Percentiles rank a stretch among this genome's conserved stretches.
These are phyloP conservation scores for Dendryphion nanum DNA, from an alignment of 2,329 filamentous ascomycete species.

Conservation along the genomic window DNA sequence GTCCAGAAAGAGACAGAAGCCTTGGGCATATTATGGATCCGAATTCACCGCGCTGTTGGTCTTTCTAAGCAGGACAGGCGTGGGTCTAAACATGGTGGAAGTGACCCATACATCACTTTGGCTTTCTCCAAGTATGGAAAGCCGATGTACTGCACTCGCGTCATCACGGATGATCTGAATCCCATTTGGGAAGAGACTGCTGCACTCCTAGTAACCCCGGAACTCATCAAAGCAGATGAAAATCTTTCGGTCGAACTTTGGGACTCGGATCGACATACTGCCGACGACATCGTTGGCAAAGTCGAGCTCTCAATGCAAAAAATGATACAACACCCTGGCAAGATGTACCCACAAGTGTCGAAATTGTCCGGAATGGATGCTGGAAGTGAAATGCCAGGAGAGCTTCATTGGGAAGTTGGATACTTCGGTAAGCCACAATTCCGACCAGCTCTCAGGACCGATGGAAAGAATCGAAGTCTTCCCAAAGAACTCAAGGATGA, in stretches of 20 bases:
- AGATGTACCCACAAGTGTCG: constrained; percentile 87
- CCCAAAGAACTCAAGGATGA: constrained; percentile 72
- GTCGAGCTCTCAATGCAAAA: constrained; percentile 92
- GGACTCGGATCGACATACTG: constrained; percentile 90
- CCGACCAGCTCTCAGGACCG: constrained; percentile 77
- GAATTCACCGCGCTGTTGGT: constrained; percentile 82
- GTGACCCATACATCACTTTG: constrained; percentile 92
- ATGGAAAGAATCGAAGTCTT: constrained; percentile 78
- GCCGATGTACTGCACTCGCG: constrained; percentile 94
- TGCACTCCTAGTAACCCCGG: constrained; percentile 80
- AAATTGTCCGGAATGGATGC: constrained; percentile 80
- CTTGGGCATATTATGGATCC: constrained; percentile 85
- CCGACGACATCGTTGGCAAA: constrained; percentile 94
- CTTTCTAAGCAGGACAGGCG: constrained; percentile 88
- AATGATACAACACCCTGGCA: constrained; percentile 88
- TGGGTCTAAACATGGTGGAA: constrained; percentile 81
- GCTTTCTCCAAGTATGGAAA: constrained; percentile 96
- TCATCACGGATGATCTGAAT: constrained; percentile 92
- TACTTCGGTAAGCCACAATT: constrained; percentile 92
- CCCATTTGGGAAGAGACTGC: constrained; percentile 89
- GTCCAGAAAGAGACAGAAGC: constrained; percentile 87
- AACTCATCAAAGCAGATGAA: constrained; percentile 90
- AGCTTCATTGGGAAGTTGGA: constrained; percentile 94
- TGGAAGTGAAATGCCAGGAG: constrained; percentile 84
- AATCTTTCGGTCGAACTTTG: constrained; percentile 91